Evolutionary conservation across 139 green algal genomes (phyloP).

Genomic region (Nannochloris sp.): DNA sequence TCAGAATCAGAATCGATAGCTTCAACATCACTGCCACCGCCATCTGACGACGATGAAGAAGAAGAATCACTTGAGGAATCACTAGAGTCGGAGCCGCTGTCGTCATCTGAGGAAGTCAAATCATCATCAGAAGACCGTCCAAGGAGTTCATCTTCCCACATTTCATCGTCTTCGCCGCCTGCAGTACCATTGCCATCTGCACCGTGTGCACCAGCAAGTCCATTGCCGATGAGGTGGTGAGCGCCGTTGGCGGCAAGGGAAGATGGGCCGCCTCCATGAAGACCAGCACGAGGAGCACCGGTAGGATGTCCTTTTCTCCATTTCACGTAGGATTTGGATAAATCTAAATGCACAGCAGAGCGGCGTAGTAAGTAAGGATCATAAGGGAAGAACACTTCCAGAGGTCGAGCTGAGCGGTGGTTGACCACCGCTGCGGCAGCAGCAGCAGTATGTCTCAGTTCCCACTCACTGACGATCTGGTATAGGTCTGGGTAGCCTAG

Average conservation of each 20-base stretch:
- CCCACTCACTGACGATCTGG: constrained; percentile 10
- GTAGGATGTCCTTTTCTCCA: constrained; percentile 37
- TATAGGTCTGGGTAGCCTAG: constrained; percentile 37
- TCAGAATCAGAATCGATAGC: background rate
- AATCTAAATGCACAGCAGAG: constrained; percentile 46
- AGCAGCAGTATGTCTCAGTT: constrained; percentile 9
- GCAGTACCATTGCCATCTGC: background rate
- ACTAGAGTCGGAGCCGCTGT: background rate
- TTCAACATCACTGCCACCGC: no score
- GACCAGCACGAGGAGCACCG: constrained; percentile 11
- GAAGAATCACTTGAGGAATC: background rate
- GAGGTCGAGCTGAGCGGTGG: constrained; percentile 26
- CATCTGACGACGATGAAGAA: background rate
- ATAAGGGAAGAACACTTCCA: constrained; percentile 95
- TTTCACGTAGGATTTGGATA: constrained; percentile 43
- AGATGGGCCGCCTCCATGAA: background rate
- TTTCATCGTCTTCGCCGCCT: background rate
- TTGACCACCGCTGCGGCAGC: background rate
- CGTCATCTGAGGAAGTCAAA: background rate
- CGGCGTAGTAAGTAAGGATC: constrained; percentile 85
- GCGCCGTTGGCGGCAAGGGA: no score
- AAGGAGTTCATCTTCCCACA: background rate
- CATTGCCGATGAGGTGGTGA: no score
- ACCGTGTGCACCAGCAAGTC: background rate
- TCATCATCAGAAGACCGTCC: background rate